phyloP scores from a whole-genome alignment of 1,284 basidiomycete genomes.

The Sutorius eximius region DNA sequence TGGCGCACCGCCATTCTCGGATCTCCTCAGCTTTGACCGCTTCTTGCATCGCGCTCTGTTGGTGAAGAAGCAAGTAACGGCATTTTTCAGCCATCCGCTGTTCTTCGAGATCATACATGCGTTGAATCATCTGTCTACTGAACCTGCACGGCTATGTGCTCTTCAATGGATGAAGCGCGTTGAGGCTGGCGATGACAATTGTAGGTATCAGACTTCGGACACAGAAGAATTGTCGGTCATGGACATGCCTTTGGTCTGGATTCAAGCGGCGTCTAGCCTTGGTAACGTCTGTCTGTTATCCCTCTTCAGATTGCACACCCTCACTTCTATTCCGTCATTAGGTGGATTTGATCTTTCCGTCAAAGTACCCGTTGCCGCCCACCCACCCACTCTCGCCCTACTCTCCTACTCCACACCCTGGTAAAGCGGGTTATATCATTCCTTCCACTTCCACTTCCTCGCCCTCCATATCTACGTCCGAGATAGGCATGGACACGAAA shows the following conservation, averaged over 20 bases:
- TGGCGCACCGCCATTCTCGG: constrained; percentile 40
- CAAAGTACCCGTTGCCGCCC: constrained; percentile 23
- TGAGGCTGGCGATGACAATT: not conserved
- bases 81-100: constrained; percentile 44
- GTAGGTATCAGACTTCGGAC: not conserved
- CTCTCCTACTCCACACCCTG: constrained; percentile 13
- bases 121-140: constrained; percentile 28
- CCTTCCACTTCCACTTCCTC: not conserved
- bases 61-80: constrained; percentile 40
- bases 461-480: not conserved
- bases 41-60: constrained; percentile 46
- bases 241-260: constrained; percentile 8
- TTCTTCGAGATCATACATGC: constrained; percentile 46
- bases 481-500: not conserved
- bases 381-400: constrained; percentile 23
- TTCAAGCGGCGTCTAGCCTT: constrained; percentile 15
- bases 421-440: constrained; percentile 22
- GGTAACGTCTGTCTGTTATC: constrained; percentile 12
- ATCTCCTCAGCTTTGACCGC: constrained; percentile 44
- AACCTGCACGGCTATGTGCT: constrained; percentile 22
- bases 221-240: not conserved
- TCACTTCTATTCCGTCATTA: constrained; percentile 1
- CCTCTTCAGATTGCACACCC: not conserved
- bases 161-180: constrained; percentile 18
- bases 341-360: constrained; percentile 17